Base-by-base conservation (phyloP, 1,284 basidiomycete species). In the Papiliotrema flavescens region DNA sequence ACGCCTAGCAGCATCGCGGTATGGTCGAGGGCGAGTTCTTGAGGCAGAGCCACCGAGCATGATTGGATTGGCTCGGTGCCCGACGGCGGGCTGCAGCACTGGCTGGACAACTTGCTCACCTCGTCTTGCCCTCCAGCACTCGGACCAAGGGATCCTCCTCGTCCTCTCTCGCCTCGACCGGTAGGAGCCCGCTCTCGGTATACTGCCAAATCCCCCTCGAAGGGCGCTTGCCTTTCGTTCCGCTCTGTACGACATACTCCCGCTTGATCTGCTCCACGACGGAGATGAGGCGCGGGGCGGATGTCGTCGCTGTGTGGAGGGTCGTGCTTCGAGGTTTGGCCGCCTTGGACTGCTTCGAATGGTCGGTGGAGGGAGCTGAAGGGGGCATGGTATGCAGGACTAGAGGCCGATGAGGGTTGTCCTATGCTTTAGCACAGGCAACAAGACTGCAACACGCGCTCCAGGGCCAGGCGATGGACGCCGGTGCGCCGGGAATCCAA, bases 221-320 rank as follows among this genome's bases (percentile, higher is more conserved):
- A 24, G 46, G 53, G 35, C 54, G 43, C 47, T 61, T 61, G n/a
- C 59, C 56, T 26, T 60, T 61, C 14, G 57, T 59, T 34, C 45
- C 41, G 28, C 41, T 46, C 8, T 37, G 34, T 11, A 3, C 26
- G 26, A 67, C 32, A 22, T 85, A 89, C 65, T 90, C 86, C 34
- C 89, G 82, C 71, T 92, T 91, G 64, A 90, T 83, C 54, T 90
- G 89, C 74, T 93, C 90, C 0, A 84, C 85, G 3, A 90, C 85
- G 0, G 86, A 84, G 48, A 92, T 79, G 8, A 92, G 79, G 0
- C 85, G 82, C 0, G 88, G 84, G 6, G 85, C 82, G 8, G 81
- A 78, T 7, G 78, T 71, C 1, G 82, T 80, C 1, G 80, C 76
- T 14, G 74, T 60, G 40, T 61, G 58, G 23, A 65, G 63, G 39